Conservation (phyloP, 2,329 filamentous ascomycete species). For the Cordyceps tenuipes region DNA sequence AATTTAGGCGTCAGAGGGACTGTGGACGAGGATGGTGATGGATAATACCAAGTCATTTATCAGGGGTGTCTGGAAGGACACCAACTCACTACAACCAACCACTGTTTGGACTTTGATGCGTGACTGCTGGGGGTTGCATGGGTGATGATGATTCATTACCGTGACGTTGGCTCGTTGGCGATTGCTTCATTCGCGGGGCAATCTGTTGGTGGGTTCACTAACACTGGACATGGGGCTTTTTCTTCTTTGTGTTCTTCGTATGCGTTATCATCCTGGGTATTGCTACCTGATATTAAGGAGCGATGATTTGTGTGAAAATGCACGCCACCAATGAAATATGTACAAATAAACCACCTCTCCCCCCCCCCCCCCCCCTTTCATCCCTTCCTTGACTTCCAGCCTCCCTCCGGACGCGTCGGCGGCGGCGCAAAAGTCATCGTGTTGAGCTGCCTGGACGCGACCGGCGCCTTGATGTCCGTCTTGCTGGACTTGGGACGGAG, state of each 20-base stretch:
- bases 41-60: constrained; percentile 1
- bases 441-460: constrained; percentile 7
- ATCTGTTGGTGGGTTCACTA: too few relatives aligned
- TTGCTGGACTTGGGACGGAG: constrained; percentile 10
- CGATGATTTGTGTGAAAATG: background rate
- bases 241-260: too few relatives aligned
- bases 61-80: background rate
- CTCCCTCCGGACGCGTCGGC: background rate
- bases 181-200: too few relatives aligned
- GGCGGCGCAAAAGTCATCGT: constrained; percentile 10
- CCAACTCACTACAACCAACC: background rate
- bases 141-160: background rate
- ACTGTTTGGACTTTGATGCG: background rate
- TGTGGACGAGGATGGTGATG: background rate
- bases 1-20: background rate
- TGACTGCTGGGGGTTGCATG: background rate
- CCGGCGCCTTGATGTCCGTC: constrained; percentile 5
- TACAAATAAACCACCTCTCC: background rate
- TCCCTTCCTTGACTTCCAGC: background rate
- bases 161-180: too few relatives aligned
- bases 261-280: background rate
- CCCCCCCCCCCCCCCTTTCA: background rate
- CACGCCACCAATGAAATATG: background rate
- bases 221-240: too few relatives aligned
- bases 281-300: background rate